Conservation (phyloP, 164 flowering plant genomes). For the Berberis thunbergii region DNA sequence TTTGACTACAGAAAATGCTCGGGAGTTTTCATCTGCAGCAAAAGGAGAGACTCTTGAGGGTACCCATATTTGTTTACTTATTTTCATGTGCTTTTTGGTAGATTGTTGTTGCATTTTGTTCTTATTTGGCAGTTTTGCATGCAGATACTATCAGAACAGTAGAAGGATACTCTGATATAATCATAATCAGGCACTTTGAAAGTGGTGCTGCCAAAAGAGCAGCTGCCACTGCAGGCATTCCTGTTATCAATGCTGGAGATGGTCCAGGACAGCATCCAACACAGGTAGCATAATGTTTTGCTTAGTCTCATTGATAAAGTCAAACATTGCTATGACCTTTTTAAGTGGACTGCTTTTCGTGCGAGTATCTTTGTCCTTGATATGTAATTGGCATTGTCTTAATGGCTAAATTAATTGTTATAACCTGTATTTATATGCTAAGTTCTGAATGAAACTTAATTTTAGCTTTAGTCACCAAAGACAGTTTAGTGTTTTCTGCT, state of each 20-base stretch:
- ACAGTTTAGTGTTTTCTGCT: too few species aligned
- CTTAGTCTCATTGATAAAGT: neutral
- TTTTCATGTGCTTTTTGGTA: neutral
- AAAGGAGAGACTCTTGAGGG: constrained; percentile 99
- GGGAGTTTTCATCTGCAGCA: constrained; percentile 97
- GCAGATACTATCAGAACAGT: constrained; percentile 91
- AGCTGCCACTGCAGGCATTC: constrained; percentile 76
- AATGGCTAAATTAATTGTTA: too few species aligned
- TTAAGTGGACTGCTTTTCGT: too few species aligned
- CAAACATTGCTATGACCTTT: too few species aligned
- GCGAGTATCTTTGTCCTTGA: too few species aligned
- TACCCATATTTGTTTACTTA: constrained; percentile 13
- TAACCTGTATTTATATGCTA: too few species aligned
- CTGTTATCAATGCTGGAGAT: constrained; percentile 96
- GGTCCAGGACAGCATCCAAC: constrained; percentile 99
- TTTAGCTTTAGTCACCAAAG: too few species aligned
- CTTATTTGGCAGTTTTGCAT: constrained; percentile 9
- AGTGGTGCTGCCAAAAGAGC: constrained; percentile 96
- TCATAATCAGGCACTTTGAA: constrained; percentile 97
- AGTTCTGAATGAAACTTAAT: too few species aligned
- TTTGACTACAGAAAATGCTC: constrained; percentile 93
- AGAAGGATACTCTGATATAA: constrained; percentile 94
- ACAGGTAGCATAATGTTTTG: constrained; percentile 36
- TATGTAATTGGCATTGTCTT: too few species aligned
- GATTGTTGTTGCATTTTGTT: constrained; percentile 1